Conservation (phyloP, 768 basidiomycete species). For the Naganishia kalamii region DNA sequence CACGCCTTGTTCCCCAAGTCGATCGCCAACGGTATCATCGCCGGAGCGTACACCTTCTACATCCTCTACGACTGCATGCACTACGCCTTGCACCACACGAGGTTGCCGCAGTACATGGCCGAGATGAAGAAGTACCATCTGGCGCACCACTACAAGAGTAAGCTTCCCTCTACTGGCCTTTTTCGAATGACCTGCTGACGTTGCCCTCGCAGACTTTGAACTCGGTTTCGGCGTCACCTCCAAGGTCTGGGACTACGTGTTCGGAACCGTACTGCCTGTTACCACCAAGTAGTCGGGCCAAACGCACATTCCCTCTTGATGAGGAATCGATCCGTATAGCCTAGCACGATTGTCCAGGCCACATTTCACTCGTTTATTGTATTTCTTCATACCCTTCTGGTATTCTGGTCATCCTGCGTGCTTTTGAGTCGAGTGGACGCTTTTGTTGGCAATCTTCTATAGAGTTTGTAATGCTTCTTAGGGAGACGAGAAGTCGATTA, state of each 20-base stretch:
- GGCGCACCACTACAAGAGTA: conserved; percentile 89
- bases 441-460: too few relatives aligned
- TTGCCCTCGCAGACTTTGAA: conserved; percentile 60
- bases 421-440: too few relatives aligned
- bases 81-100: conserved; percentile 86
- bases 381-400: not conserved
- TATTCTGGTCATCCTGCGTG: too few relatives aligned
- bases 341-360: not conserved
- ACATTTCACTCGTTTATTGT: conserved; percentile 10
- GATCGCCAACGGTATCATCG: conserved; percentile 83
- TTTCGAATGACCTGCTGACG: not conserved
- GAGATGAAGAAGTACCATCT: conserved; percentile 97
- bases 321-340: too few relatives aligned
- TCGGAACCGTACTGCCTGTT: conserved; percentile 59
- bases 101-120: conserved; percentile 73
- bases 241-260: conserved; percentile 91
- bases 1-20: conserved; percentile 73
- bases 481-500: too few relatives aligned
- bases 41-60: conserved; percentile 62
- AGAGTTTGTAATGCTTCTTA: too few relatives aligned
- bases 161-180: conserved; percentile 9
- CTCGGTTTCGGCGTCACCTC: conserved; percentile 89
- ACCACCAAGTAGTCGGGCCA: conserved; percentile 38
- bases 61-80: conserved; percentile 85
- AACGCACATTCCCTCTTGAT: too few relatives aligned